Evolutionary conservation across 129 eudicot genomes (phyloP), one percentile per base, ranked within the genome.

Genomic region (Lonicera japonica): DNA sequence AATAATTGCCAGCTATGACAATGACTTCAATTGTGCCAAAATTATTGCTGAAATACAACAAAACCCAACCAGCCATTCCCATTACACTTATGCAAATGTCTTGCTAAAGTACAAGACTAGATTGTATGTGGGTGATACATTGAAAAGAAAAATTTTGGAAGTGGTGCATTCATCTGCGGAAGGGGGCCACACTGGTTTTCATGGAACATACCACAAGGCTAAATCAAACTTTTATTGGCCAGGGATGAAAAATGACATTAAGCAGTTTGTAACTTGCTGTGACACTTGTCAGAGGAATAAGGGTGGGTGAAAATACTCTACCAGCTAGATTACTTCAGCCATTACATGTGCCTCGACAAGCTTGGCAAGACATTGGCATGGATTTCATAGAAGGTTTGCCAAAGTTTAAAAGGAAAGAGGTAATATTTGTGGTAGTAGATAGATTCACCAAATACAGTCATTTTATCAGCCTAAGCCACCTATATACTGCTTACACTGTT

Each of bases 371-470:
- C 5, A n/a, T 65, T 9, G 3, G 48, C 5, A 73, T 73, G 73
- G 73, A 73, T 21, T 66, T 73, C 18, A 51, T 73, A 2, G 54
- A 34, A 0, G 59, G 67, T 1, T 61, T 65, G 0, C 78, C 73
- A 5, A 19, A 0, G 0, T 65, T 72, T 0, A 8, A 19, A 1
- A 61, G 46, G 0, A 47, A 65, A 7, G 39, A 36, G 7, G 17
- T 19, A 0, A 73, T 73, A 3, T 12, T 58, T 21, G 78, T 73
- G 5, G 56, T 73, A 3, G 67, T 73, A 0, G 77, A 73, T n/a
- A 29, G 67, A 29, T 21, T 56, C 0, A 64, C 59, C 0, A 63
- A 72, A 21, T 56, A 54, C 17, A 52, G 41, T 0, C 72, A 73
- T 23, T 73, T 64, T 24, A 38, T 62, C 3, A n/a, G 46, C 0